Base-by-base conservation (phyloP, 2,329 filamentous ascomycete genomes). In the Beauveria sp. region DNA sequence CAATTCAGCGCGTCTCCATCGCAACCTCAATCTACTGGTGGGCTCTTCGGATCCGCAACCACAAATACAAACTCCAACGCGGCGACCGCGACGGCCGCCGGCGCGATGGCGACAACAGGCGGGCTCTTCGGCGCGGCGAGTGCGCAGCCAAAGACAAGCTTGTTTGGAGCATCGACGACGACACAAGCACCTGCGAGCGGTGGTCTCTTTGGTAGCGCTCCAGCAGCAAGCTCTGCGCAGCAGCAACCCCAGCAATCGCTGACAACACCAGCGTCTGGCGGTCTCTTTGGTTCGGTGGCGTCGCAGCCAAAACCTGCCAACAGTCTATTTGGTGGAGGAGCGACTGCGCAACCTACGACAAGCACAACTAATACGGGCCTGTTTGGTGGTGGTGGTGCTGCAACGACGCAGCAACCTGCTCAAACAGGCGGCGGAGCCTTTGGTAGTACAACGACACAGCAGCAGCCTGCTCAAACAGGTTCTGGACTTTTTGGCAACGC, bases 21-120 rank as follows among this genome's bases (percentile, higher is more conserved):
- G 18, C 70, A 75, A 61, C 70, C 74, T 54, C 67, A 75, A 38
- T 70, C 73, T 45, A 63, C 73, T 22, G 70, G 70, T 16, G 71
- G 72, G 54, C 70, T 78, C 18, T 76, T 78, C 63, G 74, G 75
- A 53, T 71, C 72, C 65, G 67, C 65, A 14, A 26, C 65, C 28
- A 62, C 68, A 42, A 65, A 67, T 55, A 64, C 70, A 63, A 70
- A 67, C 22, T 65, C 46, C n/a, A 61, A 20, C 28, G 47, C 70
- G 18, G 64, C 66, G 69, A 68, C 58, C 61, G 47, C 66, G 69
- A 68, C 58, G 59, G 47, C 47, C 38, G 38, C 57, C 60, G 57
- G 57, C 38, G 38, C 57, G n/a, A 75, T 76, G 68, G 70, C 75
- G 52, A 71, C 73, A 22, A 69, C 71, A 22, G 71, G 75, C 47